A percentile compares a stretch with the other conserved stretches of the same genome.
These are phyloP conservation scores for Pythium vanterpoolii DNA, from an alignment of 352 stramenopile species.

Conservation along the genomic window DNA sequence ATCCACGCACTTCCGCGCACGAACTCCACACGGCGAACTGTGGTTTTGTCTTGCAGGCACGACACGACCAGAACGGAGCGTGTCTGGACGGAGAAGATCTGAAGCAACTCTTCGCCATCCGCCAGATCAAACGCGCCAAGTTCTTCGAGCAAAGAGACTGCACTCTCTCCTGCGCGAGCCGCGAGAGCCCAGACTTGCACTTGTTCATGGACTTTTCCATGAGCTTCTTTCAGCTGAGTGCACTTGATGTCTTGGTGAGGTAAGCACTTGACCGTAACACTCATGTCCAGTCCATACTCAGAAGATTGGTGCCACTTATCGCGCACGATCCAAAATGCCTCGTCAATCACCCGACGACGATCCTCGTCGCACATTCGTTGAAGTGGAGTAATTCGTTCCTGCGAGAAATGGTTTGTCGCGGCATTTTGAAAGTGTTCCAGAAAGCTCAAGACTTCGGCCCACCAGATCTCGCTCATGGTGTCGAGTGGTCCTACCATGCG, in stretches of 20 bases:
- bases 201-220: background rate
- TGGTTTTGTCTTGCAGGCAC: background rate
- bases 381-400: background rate
- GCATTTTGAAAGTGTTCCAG: background rate
- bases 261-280: background rate
- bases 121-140: constrained; percentile 1
- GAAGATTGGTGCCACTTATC: background rate
- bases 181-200: background rate
- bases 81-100: constrained; percentile 3
- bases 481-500: background rate
- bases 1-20: background rate
- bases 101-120: background rate
- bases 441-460: background rate
- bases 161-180: background rate
- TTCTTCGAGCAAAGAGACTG: background rate
- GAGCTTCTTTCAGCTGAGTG: background rate
- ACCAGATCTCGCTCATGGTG: background rate
- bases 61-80: constrained; percentile 1
- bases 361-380: background rate
- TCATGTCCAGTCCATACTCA: background rate
- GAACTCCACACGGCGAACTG: constrained; percentile 3
- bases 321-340: background rate
- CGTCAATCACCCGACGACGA: background rate
- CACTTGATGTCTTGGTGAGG: background rate
- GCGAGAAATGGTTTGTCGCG: background rate